Conservation (phyloP, 1,284 basidiomycete species). For the Puccinia novopanici region DNA sequence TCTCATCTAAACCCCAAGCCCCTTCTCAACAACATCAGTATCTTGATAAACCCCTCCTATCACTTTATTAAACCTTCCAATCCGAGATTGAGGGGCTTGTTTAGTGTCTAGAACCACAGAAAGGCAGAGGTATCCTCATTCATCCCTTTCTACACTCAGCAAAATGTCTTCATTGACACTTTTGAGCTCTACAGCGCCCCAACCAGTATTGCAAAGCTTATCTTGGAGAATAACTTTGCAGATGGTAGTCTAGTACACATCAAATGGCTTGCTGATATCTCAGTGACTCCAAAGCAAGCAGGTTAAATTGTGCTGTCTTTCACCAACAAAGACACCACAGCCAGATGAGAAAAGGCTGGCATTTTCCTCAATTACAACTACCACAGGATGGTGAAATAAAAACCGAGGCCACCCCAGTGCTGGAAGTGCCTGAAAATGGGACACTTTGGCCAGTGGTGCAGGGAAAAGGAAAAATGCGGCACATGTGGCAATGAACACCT, state of each 20-base stretch:
- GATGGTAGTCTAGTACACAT: background rate
- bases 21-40: too few relatives aligned
- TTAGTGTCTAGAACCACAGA: too few relatives aligned
- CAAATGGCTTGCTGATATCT: background rate
- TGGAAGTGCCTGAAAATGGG: too few relatives aligned
- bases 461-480: too few relatives aligned
- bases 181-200: too few relatives aligned
- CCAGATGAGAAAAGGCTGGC: background rate
- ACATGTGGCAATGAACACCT: background rate
- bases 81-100: too few relatives aligned
- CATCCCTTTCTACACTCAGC: too few relatives aligned
- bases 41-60: too few relatives aligned
- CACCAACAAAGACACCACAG: conserved; percentile 7
- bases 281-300: background rate
- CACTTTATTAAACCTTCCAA: too few relatives aligned
- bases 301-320: background rate
- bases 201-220: background rate
- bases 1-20: too few relatives aligned
- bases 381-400: background rate
- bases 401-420: background rate
- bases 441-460: background rate
- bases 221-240: background rate
- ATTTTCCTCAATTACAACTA: conserved; percentile 15
- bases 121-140: too few relatives aligned
- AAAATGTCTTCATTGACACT: too few relatives aligned